Evolutionary conservation across 495 filamentous ascomycete species (phyloP).

Genomic region (Talaromyces borbonicus): DNA sequence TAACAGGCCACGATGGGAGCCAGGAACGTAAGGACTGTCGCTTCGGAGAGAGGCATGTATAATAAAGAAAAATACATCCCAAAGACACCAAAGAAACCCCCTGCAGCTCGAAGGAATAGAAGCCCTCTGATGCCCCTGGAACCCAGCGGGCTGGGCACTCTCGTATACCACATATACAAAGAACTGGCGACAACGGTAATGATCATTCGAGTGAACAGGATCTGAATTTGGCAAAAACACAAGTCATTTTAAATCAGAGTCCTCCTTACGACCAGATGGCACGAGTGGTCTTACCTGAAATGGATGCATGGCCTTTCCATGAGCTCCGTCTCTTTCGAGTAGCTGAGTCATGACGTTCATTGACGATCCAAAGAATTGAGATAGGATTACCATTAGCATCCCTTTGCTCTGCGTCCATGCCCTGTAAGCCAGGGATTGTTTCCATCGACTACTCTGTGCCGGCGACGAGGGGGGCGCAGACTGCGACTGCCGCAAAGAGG

Average conservation of each 20-base stretch:
- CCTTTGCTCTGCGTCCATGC: conserved; percentile 58
- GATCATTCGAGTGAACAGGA: conserved; percentile 77
- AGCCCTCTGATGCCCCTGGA: conserved; percentile 51
- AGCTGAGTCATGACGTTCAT: conserved; percentile 84
- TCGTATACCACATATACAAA: conserved; percentile 65
- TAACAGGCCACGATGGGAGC: conserved; percentile 76
- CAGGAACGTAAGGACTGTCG: conserved; percentile 88
- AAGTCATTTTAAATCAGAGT: background rate
- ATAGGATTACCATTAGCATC: conserved; percentile 58
- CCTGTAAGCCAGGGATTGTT: conserved; percentile 1
- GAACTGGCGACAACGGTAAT: conserved; percentile 60
- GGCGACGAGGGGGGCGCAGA: conserved; percentile 12
- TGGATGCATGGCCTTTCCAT: conserved; percentile 63
- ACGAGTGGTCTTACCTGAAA: conserved; percentile 49
- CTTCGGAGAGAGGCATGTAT: conserved; percentile 83
- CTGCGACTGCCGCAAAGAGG: background rate
- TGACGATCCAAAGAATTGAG: conserved; percentile 75
- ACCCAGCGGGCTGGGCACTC: conserved; percentile 63
- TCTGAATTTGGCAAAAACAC: conserved; percentile 21
- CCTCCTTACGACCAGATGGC: too few relatives aligned
- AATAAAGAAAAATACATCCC: conserved; percentile 73
- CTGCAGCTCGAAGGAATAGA: conserved; percentile 57
- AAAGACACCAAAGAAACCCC: conserved; percentile 82
- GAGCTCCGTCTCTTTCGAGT: conserved; percentile 58
- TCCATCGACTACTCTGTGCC: conserved; percentile 12